These are phyloP conservation scores for Ophiocordyceps camponoti-saundersi DNA, from an alignment of 2,329 filamentous ascomycete species.

Conservation along the genomic window DNA sequence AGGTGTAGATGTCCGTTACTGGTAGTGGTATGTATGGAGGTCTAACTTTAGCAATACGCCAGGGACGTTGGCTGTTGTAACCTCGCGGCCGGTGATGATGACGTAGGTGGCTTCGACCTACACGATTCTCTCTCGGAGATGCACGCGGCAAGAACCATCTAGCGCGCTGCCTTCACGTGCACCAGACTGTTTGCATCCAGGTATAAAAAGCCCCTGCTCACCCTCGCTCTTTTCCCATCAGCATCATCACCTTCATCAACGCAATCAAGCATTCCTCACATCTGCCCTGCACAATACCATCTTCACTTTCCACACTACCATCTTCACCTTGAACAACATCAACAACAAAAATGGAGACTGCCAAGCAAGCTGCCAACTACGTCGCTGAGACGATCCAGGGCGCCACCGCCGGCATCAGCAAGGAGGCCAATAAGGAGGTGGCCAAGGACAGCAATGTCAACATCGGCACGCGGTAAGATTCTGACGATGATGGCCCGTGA, in stretches of 20 bases:
- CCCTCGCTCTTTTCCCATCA: neutral
- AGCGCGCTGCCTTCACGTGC: neutral
- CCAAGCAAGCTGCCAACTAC: constrained; percentile 49
- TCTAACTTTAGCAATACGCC: neutral
- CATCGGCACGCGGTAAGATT: constrained; percentile 33
- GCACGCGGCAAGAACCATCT: neutral
- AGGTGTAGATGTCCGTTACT: no score
- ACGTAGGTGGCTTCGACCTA: neutral
- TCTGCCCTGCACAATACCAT: neutral
- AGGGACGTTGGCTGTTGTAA: neutral
- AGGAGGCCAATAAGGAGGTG: constrained; percentile 54
- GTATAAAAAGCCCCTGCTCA: neutral
- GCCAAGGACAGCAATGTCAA: constrained; percentile 42
- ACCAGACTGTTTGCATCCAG: neutral
- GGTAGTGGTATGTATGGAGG: neutral
- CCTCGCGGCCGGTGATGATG: neutral
- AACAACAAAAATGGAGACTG: constrained; percentile 27
- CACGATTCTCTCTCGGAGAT: neutral
- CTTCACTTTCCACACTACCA: neutral
- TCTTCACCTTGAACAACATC: neutral
- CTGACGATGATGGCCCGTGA: neutral
- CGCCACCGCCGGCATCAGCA: constrained; percentile 35
- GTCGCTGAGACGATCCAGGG: constrained; percentile 45
- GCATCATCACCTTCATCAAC: neutral
- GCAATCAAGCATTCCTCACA: neutral